Evolutionary conservation across 768 basidiomycete species (phyloP), one percentile per base, ranked within the genome.

Genomic region (Termitomyces titanicus): DNA sequence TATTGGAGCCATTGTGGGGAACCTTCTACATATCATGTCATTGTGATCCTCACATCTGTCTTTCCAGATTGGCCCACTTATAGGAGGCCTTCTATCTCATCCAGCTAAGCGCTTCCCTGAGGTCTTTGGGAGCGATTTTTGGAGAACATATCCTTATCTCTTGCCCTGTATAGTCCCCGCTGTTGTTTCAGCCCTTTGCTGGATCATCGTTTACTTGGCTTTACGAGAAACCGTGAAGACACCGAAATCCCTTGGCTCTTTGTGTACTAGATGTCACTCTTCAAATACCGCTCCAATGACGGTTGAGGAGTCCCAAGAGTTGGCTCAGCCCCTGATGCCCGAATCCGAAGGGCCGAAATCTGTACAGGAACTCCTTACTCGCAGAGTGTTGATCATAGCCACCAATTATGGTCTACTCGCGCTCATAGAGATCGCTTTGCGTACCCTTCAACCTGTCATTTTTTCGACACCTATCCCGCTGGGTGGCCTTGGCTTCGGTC

Each of bases 401-500:
- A 70, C 72, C 15, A 90, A 89, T 63, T 91, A 89, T 65, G 83
- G 79, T 0, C 66, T 72, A 22, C 74, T 90, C 24, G 80, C 86
- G 7, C 68, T 89, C 8, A 64, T 86, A 33, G 88, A 90, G 52
- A 88, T 89, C 46, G 69, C 84, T 7, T 82, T 81, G 61, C 81
- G 81, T 47, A 78, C 85, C 12, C 68, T 91, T 12, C 83, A 85
- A 40, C 89, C 90, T 0, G 66, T 89, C 31, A 90, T 88, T 70
- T 76, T 81, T 48, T 81, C 87, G n/a, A 89, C 87, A 0, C 86
- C 89, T 12, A 71, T 84, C 46, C 72, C 75, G 18, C 73, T 83
- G 9, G 89, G 89, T 22, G 89, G 89, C 1, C 77, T 90, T 13
- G 87, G 85, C 3, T 72, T 90, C n/a, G 68, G 78, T 15, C 88